Conservation (phyloP, 345 rosid genomes). For the Eucalyptus leucophloia region DNA sequence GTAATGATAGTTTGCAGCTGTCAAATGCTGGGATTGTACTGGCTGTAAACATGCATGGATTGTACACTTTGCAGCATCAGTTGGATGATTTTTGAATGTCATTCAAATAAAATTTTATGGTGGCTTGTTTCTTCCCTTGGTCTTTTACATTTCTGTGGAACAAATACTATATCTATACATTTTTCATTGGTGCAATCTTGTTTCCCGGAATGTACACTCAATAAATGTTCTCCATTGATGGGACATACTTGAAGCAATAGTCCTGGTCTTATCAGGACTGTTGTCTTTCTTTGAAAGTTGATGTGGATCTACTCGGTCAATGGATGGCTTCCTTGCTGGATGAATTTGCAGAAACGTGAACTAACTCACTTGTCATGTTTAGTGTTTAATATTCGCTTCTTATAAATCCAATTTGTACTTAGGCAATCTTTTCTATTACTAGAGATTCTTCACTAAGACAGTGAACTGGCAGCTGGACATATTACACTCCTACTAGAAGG, state of each 20-base stretch:
- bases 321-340: too few relatives aligned
- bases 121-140: background rate
- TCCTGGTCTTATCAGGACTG: background rate
- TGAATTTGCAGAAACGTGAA: too few relatives aligned
- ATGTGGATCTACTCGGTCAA: too few relatives aligned
- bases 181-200: background rate
- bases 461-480: too few relatives aligned
- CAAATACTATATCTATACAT: too few relatives aligned
- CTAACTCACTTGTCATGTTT: background rate
- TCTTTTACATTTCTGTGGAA: background rate
- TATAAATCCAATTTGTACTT: too few relatives aligned
- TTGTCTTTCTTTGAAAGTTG: too few relatives aligned
- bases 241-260: background rate
- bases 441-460: too few relatives aligned
- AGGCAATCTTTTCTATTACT: too few relatives aligned
- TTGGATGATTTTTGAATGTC: background rate
- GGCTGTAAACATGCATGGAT: background rate
- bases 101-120: background rate
- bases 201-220: background rate
- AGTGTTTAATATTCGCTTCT: too few relatives aligned
- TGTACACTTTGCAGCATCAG: background rate
- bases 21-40: background rate
- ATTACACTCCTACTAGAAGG: too few relatives aligned
- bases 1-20: background rate
- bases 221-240: too few relatives aligned